These are phyloP conservation scores for Lentinula novae-zelandiae DNA, from an alignment of 1,284 basidiomycete genomes.

Conservation along the genomic window DNA sequence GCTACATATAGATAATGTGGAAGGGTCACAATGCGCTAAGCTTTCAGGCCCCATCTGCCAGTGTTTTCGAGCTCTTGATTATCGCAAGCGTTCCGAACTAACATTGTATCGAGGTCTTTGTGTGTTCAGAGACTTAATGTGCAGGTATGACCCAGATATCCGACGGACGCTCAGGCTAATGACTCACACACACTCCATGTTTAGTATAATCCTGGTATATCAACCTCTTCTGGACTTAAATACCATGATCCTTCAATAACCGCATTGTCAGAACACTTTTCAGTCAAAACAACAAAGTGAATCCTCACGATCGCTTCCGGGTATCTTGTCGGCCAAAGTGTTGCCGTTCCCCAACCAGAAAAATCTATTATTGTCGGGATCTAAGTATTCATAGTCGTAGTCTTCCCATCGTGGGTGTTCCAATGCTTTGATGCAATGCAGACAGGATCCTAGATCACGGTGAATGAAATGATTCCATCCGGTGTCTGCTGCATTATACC, in stretches of 20 bases:
- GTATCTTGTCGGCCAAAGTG: conserved; percentile 39
- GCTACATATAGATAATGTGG: no score
- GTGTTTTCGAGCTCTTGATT: no score
- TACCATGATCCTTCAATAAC: conserved; percentile 45
- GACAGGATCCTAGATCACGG: conserved; percentile 38
- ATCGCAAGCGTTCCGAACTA: no score
- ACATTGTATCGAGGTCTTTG: no score
- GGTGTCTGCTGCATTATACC: neutral
- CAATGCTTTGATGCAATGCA: conserved; percentile 48
- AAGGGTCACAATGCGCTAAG: no score
- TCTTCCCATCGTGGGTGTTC: conserved; percentile 64
- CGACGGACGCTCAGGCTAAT: neutral
- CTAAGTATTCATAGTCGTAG: conserved; percentile 48
- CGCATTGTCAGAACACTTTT: neutral
- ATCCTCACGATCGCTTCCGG: conserved; percentile 44
- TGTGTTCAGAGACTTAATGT: no score
- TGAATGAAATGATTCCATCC: neutral
- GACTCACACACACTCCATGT: neutral
- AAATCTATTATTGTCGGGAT: conserved; percentile 41
- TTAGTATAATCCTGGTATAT: conserved; percentile 24
- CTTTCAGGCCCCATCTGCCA: no score
- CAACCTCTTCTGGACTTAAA: conserved; percentile 37
- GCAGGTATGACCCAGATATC: no score
- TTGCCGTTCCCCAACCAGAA: conserved; percentile 60
- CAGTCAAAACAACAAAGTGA: neutral